Base-by-base conservation (phyloP, 202 grass and related monocot genomes). In the Cymbopogon flexuosus region DNA sequence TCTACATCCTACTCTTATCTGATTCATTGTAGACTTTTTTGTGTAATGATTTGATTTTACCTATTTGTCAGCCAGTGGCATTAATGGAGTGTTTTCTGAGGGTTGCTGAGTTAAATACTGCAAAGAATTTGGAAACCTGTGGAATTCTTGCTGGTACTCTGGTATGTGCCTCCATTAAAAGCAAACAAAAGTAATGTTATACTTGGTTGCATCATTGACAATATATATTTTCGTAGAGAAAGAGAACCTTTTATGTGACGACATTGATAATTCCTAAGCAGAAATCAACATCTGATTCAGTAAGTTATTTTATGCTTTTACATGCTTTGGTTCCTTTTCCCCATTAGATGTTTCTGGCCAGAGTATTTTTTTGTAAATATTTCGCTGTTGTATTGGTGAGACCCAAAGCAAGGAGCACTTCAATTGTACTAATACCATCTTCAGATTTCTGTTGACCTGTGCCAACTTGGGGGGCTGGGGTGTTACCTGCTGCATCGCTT, bases 41-140 rank as follows among this genome's bases (percentile, higher is more conserved):
- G 11, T 69, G n/a, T 64, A 4, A 31, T 82, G 27, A 40, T 64
- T 67, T 81, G 54, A 59, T 65, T 78, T 63, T 65, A 54, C 64
- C 71, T 73, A 34, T 49, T 87, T 84, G 39, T 77, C 87, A 99
- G 96, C 96, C 96, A 36, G 87, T 99, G 66, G 71, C 87, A 45
- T 74, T 99, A 89, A 91, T 99, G 96, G 92, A 99, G 80, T 89
- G 81, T 73, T 99, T 99, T 86, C 75, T 99, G 84, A 91, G 90
- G 83, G 86, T 99, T 72, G 90, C 92, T 21, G 92, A 95, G 73
- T 74, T 83, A 77, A 99, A 99, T 66, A 99, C 96, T 65, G 60
- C 77, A 65, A 99, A 83, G 58, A 99, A 99, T 94, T 89, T 99
- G 78, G 96, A 99, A 90, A 99, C 96, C 30, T 99, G 96, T 87